These are phyloP conservation scores for Diplodia mutila DNA, from an alignment of 2,329 filamentous ascomycete genomes.

Conservation along the genomic window DNA sequence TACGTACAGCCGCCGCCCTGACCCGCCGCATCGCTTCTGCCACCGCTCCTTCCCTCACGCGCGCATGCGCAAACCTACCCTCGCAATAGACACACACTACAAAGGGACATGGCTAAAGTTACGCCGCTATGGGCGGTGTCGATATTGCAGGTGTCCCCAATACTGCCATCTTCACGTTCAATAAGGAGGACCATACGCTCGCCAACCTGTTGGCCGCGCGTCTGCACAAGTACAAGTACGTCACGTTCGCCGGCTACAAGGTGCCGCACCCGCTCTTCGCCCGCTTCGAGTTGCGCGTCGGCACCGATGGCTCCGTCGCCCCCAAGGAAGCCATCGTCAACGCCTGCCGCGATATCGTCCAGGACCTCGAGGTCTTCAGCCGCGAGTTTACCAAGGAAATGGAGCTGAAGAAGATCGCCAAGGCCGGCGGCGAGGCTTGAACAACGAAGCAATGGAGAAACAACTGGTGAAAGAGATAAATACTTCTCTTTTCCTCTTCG, in stretches of 20 bases:
- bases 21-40: background rate
- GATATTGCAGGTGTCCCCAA: slow-evolving; percentile 75
- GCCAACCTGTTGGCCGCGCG: slow-evolving; percentile 87
- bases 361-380: slow-evolving; percentile 76
- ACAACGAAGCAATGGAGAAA: background rate
- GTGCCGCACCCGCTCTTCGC: slow-evolving; percentile 52
- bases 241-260: slow-evolving; percentile 92
- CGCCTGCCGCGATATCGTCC: slow-evolving; percentile 80
- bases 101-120: background rate
- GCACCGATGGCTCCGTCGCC: slow-evolving; percentile 85
- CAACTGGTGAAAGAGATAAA: background rate
- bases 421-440: slow-evolving; percentile 26
- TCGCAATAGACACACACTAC: background rate
- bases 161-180: slow-evolving; percentile 91
- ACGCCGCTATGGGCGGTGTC: background rate
- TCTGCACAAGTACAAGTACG: slow-evolving; percentile 80
- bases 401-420: slow-evolving; percentile 81
- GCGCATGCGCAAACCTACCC: background rate
- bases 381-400: slow-evolving; percentile 92
- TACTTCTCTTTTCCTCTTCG: background rate
- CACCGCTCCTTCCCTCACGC: background rate
- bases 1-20: slow-evolving; percentile 53
- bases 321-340: slow-evolving; percentile 87
- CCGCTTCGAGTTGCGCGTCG: slow-evolving; percentile 74
- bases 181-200: slow-evolving; percentile 96